These are phyloP conservation scores for Ogataea trehalophila DNA, from an alignment of 805 yeast genomes.

Conservation along the genomic window DNA sequence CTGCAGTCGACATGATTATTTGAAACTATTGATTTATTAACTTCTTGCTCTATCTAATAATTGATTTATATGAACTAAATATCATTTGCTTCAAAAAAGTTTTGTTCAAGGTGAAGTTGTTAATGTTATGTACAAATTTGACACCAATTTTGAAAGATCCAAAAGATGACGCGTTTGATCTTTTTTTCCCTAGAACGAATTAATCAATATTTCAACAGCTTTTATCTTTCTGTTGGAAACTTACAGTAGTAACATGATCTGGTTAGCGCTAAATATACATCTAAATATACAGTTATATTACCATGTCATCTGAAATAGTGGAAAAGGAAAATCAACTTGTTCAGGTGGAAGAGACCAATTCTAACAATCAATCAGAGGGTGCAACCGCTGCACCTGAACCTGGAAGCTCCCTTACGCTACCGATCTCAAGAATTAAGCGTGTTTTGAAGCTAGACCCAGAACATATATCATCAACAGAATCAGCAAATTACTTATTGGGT, in stretches of 20 bases:
- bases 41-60: too few species aligned
- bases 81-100: too few species aligned
- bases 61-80: too few species aligned
- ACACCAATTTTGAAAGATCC: too few species aligned
- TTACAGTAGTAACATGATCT: too few species aligned
- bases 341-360: background rate
- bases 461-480: slow-evolving; percentile 57
- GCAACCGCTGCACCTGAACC: slow-evolving; percentile 5
- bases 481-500: slow-evolving; percentile 71
- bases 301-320: background rate
- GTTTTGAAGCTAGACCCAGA: slow-evolving; percentile 76
- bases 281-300: background rate
- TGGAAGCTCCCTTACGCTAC: slow-evolving; percentile 33
- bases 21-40: background rate
- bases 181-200: too few species aligned
- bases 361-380: slow-evolving; percentile 9
- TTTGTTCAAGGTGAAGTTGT: too few species aligned
- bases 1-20: slow-evolving; percentile 15
- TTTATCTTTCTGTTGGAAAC: too few species aligned
- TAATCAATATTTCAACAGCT: too few species aligned
- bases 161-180: too few species aligned
- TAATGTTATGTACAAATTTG: too few species aligned
- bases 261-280: too few species aligned
- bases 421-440: slow-evolving; percentile 63
- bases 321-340: background rate